Conservation (phyloP, 225 moss, liverwort and hornwort genomes). For the Physcomitrellopsis africana region DNA sequence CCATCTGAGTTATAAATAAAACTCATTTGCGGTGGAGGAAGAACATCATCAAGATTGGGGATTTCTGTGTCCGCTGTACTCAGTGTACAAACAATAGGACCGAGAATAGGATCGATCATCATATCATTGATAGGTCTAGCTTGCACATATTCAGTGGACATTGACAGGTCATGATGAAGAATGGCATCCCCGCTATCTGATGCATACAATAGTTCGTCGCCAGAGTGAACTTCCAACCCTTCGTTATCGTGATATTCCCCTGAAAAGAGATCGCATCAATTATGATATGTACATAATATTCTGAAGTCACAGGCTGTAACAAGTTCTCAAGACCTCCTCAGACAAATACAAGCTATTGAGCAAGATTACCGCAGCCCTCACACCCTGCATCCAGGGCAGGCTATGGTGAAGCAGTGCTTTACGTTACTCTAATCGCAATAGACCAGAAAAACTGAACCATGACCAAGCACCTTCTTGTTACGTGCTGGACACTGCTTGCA, state of each 20-base stretch:
- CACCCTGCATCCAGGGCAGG: slow-evolving; percentile 18
- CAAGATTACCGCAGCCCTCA: slow-evolving; percentile 15
- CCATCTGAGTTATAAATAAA: slow-evolving; percentile 57
- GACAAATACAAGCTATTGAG: slow-evolving; percentile 8
- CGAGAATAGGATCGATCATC: slow-evolving; percentile 55
- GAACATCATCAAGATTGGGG: slow-evolving; percentile 69
- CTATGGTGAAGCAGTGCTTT: slow-evolving; percentile 8
- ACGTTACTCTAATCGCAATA: slow-evolving; percentile 31
- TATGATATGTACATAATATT: slow-evolving; percentile 14
- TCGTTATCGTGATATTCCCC: slow-evolving; percentile 42
- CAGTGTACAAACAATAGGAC: slow-evolving; percentile 64
- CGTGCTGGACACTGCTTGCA: slow-evolving; percentile 56
- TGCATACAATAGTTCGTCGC: slow-evolving; percentile 40
- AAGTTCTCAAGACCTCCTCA: slow-evolving; percentile 19
- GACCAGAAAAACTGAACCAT: slow-evolving; percentile 39
- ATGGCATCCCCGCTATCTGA: slow-evolving; percentile 38
- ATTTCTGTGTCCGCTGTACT: slow-evolving; percentile 80
- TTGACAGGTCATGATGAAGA: slow-evolving; percentile 36
- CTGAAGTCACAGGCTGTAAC: slow-evolving; percentile 13
- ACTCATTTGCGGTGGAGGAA: slow-evolving; percentile 55
- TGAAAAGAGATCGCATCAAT: slow-evolving; percentile 31
- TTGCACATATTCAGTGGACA: slow-evolving; percentile 27
- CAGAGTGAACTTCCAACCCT: slow-evolving; percentile 39
- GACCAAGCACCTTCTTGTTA: slow-evolving; percentile 56
- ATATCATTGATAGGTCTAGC: slow-evolving; percentile 38